Conservation (phyloP, 768 basidiomycete species). For the Suillus americanus region DNA sequence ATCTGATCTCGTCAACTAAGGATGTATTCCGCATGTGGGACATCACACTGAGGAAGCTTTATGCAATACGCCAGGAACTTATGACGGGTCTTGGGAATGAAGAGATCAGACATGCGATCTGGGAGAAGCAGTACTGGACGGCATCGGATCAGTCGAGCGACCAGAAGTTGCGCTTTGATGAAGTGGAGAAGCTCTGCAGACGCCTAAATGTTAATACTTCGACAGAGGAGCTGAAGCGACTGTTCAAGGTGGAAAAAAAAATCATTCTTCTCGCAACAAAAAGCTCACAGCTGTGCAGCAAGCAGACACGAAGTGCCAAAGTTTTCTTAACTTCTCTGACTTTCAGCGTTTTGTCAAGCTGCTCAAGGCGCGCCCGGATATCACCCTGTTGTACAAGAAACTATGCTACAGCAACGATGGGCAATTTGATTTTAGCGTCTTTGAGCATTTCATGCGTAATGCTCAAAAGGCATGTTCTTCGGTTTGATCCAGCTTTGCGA, state of each 20-base stretch:
- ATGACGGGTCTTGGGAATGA: constrained; percentile 66
- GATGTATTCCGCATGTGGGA: constrained; percentile 68
- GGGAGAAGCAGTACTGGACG: constrained; percentile 86
- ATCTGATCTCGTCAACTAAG: constrained; percentile 71
- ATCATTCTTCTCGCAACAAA: not conserved
- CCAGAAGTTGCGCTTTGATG: constrained; percentile 64
- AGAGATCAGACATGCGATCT: constrained; percentile 64
- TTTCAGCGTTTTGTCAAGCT: constrained; percentile 83
- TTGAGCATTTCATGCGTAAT: constrained; percentile 51
- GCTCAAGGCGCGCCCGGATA: constrained; percentile 82
- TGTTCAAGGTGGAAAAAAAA: constrained; percentile 52
- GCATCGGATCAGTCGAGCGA: constrained; percentile 62
- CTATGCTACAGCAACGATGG: constrained; percentile 34
- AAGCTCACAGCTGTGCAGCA: constrained; percentile 40
- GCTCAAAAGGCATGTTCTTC: constrained; percentile 46
- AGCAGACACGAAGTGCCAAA: constrained; percentile 56
- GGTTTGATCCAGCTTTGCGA: constrained; percentile 1
- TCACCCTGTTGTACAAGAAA: constrained; percentile 62
- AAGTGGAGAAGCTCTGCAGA: constrained; percentile 70
- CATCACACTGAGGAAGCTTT: constrained; percentile 59
- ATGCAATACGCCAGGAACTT: constrained; percentile 64
- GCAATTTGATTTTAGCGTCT: constrained; percentile 36
- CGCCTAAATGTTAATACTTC: constrained; percentile 66
- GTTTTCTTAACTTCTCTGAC: constrained; percentile 70
- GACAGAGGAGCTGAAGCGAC: constrained; percentile 47